Evolutionary conservation across 1,284 basidiomycete genomes (phyloP).

Genomic region (Termitomyces sp.): DNA sequence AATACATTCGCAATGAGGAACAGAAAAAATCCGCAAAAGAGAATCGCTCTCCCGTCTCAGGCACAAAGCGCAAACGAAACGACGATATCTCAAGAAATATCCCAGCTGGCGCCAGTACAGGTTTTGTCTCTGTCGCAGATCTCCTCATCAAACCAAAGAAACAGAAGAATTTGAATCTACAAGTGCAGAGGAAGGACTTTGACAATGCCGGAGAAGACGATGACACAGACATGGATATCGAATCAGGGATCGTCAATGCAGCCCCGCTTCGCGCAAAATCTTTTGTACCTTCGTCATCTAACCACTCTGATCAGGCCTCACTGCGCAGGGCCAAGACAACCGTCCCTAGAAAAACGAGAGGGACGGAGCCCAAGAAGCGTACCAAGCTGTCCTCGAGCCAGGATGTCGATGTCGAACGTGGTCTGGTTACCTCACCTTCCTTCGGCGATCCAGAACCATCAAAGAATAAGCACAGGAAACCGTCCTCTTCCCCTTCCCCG

Average conservation of each 20-base stretch:
- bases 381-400: constrained; percentile 30
- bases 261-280: constrained; percentile 47
- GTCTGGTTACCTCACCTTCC: constrained; percentile 13
- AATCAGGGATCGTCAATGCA: constrained; percentile 47
- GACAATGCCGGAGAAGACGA: constrained; percentile 44
- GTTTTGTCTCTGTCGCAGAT: constrained; percentile 60
- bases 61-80: constrained; percentile 65
- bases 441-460: constrained; percentile 5
- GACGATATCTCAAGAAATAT: constrained; percentile 63
- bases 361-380: constrained; percentile 13
- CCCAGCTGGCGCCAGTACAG: constrained; percentile 54
- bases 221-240: constrained; percentile 57
- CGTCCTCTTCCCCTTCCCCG: background rate
- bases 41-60: constrained; percentile 27
- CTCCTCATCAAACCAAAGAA: constrained; percentile 52
- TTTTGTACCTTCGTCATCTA: constrained; percentile 26
- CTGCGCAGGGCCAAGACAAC: constrained; percentile 35
- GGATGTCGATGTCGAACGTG: constrained; percentile 48
- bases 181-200: constrained; percentile 27
- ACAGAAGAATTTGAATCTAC: constrained; percentile 33
- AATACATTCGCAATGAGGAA: constrained; percentile 58
- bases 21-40: constrained; percentile 27
- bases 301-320: constrained; percentile 26
- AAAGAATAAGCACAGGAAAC: background rate
- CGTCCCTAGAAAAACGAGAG: constrained; percentile 26